Percentiles rank a stretch among this genome's conserved stretches.
Evolutionary conservation across 331 rosid species (phyloP).

Genomic region (Cydonia oblonga): DNA sequence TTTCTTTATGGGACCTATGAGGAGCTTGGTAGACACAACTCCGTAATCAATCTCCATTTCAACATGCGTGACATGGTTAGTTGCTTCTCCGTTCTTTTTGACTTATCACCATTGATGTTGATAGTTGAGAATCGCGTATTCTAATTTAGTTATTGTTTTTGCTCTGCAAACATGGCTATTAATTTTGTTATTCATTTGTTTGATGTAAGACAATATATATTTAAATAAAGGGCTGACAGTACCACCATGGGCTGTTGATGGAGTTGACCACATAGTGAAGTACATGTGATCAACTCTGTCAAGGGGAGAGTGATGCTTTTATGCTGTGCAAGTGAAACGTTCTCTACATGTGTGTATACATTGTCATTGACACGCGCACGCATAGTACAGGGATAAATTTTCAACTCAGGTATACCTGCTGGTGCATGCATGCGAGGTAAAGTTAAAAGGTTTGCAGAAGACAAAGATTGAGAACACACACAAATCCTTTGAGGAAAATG

Average conservation of each 20-base stretch:
- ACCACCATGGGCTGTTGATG: background rate
- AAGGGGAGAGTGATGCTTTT: background rate
- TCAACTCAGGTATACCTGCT: constrained; percentile 64
- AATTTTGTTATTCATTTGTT: background rate
- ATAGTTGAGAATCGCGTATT: background rate
- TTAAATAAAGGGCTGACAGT: background rate
- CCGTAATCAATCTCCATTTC: constrained; percentile 83
- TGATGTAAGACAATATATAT: background rate
- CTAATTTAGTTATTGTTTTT: background rate
- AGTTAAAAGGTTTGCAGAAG: constrained; percentile 42
- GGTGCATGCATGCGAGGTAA: constrained; percentile 69
- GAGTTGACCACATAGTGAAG: background rate
- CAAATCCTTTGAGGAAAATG: constrained; percentile 27
- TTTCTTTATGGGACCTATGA: constrained; percentile 65
- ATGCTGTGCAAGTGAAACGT: background rate
- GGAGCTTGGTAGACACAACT: constrained; percentile 59
- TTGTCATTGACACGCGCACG: too few species aligned
- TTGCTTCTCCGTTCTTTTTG: constrained; percentile 4
- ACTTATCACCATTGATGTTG: background rate
- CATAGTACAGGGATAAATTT: too few species aligned
- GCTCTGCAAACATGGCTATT: background rate
- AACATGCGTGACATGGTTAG: constrained; percentile 95
- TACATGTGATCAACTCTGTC: background rate
- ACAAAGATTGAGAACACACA: constrained; percentile 30
- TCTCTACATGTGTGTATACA: background rate